Conservation (phyloP, 2,329 filamentous ascomycete genomes). For the Xylariaceae sp. region DNA sequence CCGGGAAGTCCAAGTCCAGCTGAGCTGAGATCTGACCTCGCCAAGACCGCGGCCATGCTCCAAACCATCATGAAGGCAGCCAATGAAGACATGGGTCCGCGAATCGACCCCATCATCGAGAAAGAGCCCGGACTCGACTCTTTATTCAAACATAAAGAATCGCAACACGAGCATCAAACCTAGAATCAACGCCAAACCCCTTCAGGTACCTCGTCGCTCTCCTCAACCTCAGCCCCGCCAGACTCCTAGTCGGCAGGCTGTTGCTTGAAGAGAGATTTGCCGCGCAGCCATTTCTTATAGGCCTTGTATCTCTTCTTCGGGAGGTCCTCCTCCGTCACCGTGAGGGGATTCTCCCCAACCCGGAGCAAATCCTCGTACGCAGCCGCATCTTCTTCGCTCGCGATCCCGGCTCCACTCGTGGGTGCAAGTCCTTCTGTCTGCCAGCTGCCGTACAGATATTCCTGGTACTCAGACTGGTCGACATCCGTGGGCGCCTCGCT, state of each 20-base stretch:
- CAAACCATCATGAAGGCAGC: constrained; percentile 28
- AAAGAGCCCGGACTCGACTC: constrained; percentile 30
- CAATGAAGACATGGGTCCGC: constrained; percentile 21
- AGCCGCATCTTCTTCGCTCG: constrained; percentile 57
- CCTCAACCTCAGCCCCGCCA: no score
- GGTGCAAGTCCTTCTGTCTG: constrained; percentile 51
- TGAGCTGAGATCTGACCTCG: constrained; percentile 31
- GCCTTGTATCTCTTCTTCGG: constrained; percentile 95
- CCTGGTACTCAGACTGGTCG: constrained; percentile 64
- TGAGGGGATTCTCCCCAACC: constrained; percentile 77
- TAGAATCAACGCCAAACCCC: background rate
- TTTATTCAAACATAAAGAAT: constrained; percentile 26
- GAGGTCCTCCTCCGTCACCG: constrained; percentile 80
- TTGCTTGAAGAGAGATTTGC: constrained; percentile 96
- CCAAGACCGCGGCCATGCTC: constrained; percentile 30
- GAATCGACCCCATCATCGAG: constrained; percentile 30
- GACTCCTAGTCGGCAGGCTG: constrained; percentile 54
- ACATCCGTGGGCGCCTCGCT: constrained; percentile 59
- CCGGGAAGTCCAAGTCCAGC: constrained; percentile 5
- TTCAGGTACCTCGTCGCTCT: no score
- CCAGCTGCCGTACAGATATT: constrained; percentile 70
- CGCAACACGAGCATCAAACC: constrained; percentile 3
- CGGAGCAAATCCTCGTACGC: constrained; percentile 75
- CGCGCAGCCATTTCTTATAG: constrained; percentile 89
- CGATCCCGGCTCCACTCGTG: background rate